Evolutionary conservation across 2,329 filamentous ascomycete species (phyloP).

Genomic region (Alternaria consortialis): DNA sequence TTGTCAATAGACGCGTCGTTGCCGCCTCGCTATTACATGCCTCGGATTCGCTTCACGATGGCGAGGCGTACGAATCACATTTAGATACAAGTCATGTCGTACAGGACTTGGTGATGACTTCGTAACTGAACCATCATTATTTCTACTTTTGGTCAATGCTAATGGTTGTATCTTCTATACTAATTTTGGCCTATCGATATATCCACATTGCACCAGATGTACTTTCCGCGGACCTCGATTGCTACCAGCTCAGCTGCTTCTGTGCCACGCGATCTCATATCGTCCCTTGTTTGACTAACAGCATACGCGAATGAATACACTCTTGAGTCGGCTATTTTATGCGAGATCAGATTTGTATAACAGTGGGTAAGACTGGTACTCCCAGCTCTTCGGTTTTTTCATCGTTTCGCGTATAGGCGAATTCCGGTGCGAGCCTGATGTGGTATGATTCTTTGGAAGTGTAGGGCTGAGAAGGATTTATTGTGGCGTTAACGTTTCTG

Average conservation of each 20-base stretch:
- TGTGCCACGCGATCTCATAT: neutral
- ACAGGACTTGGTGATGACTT: too few relatives aligned
- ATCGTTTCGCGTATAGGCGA: constrained; percentile 18
- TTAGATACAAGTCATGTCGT: too few relatives aligned
- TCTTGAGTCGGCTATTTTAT: neutral
- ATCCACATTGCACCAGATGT: too few relatives aligned
- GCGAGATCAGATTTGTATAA: constrained; percentile 12
- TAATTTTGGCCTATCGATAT: too few relatives aligned
- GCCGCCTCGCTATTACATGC: neutral
- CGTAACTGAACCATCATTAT: too few relatives aligned
- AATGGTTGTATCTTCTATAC: too few relatives aligned
- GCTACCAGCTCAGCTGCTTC: neutral
- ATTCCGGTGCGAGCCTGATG: constrained; percentile 3
- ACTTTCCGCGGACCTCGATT: too few relatives aligned
- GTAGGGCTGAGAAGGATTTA: constrained; percentile 16
- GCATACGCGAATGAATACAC: neutral
- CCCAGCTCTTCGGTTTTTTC: neutral
- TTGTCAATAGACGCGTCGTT: neutral
- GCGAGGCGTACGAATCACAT: too few relatives aligned
- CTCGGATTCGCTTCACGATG: neutral
- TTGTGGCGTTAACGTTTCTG: constrained; percentile 10
- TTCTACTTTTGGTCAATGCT: too few relatives aligned
- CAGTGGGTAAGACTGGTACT: neutral
- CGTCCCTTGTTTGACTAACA: neutral
- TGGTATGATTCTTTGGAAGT: neutral